Evolutionary conservation across 2,329 filamentous ascomycete species (phyloP), one percentile per base, ranked within the genome.

Genomic region (Sclerotinia nivalis): DNA sequence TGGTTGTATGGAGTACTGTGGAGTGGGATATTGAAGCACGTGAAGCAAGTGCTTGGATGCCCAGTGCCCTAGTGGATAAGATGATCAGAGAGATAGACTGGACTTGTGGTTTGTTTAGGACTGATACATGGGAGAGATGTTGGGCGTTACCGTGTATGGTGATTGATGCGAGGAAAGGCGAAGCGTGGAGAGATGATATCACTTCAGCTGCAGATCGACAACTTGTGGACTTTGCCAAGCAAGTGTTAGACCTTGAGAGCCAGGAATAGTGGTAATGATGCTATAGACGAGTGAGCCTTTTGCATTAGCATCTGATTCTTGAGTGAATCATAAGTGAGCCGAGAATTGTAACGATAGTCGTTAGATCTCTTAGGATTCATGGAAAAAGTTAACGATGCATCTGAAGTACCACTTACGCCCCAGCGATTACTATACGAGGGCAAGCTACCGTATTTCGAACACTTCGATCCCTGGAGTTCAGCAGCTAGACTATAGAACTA

Each of bases 91-190:
- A 52, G 31, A 2, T 22, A n/a, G 34, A 43, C 12, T 66, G 49
- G 62, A 2, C 4, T 12, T 66, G n/a, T 55, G 62, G 62, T 43
- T 55, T 66, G 34, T 66, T 54, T 13, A 43, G 62, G 12, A 66
- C 49, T 28, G 62, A 66, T 22, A 66, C 49, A 7, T 66, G 62
- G 62, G 49, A 66, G n/a, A 43, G 31, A 43, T 66, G 62, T 18
- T 66, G 49, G 62, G 5, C 37, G 4, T 0, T 6, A 12, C 49
- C 62, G 3, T 15, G 15, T 20, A 12, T 15, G 15, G 13, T 66
- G 31, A 13, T 3, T 3, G 15, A 40, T 52, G 49, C 8, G 5
- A 43, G 37, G 7, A 66, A 13, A 52, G n/a, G 49, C 8, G 31
- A 55, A 12, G n/a, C 13, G 4, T 66, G 49, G 62, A 22, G 15